Evolutionary conservation across 225 moss, liverwort and hornwort species (phyloP).

Genomic region (Polytrichum formosum): DNA sequence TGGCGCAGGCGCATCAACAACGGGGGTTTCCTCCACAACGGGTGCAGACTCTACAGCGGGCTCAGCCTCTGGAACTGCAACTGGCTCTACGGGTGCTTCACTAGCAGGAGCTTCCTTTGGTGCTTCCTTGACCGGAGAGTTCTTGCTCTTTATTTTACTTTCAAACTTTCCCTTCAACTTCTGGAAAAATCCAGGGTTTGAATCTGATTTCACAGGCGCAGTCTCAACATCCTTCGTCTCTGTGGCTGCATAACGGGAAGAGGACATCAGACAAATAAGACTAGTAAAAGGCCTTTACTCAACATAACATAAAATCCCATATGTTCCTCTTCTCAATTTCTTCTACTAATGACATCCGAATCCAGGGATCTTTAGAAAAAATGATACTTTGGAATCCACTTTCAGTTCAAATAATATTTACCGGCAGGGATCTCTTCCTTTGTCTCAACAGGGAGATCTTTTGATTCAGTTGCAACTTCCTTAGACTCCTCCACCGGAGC

Average conservation of each 20-base stretch:
- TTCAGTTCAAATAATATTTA: not conserved
- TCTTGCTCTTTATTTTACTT: slow-evolving; percentile 16
- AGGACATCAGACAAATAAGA: too few species aligned
- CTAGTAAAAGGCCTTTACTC: too few species aligned
- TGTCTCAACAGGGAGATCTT: slow-evolving; percentile 2
- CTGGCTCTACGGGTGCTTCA: slow-evolving; percentile 4
- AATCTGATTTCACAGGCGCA: not conserved
- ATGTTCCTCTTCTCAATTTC: too few species aligned
- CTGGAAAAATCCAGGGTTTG: slow-evolving; percentile 18
- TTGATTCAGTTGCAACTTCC: slow-evolving; percentile 13
- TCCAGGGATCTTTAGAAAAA: too few species aligned
- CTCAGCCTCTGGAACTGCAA: not conserved
- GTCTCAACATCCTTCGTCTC: slow-evolving; percentile 10
- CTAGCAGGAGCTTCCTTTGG: slow-evolving; percentile 20
- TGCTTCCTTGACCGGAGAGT: not conserved
- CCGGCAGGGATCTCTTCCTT: slow-evolving; percentile 16
- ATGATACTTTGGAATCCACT: too few species aligned
- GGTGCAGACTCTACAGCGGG: slow-evolving; percentile 7
- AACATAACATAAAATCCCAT: too few species aligned
- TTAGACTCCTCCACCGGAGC: slow-evolving; percentile 9
- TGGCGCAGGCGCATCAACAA: not conserved
- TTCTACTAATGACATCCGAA: too few species aligned
- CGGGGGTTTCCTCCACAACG: not conserved
- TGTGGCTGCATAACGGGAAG: not conserved
- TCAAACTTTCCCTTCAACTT: slow-evolving; percentile 26